A percentile compares a stretch with the other conserved stretches of the same genome.
These are phyloP conservation scores for Aspergillus caelatus DNA, from an alignment of 2,329 filamentous ascomycete species.

Conservation along the genomic window DNA sequence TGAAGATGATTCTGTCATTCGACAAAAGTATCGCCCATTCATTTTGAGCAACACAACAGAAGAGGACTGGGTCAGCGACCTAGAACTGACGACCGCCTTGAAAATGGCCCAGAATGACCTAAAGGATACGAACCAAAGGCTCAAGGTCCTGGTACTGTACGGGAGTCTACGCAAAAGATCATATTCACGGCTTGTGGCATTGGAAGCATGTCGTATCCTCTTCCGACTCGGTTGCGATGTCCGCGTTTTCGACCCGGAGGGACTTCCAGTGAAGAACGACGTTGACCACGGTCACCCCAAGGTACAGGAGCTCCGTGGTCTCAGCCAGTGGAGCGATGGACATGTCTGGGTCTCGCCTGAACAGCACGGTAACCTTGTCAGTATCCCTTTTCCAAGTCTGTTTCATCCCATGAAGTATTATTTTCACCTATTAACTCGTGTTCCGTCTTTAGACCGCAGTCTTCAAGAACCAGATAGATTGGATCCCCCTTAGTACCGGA, in stretches of 20 bases:
- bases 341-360: slow-evolving; percentile 69
- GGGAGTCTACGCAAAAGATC: slow-evolving; percentile 62
- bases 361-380: slow-evolving; percentile 66
- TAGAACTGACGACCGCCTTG: slow-evolving; percentile 59
- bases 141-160: slow-evolving; percentile 64
- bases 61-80: slow-evolving; percentile 58
- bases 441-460: slow-evolving; percentile 53
- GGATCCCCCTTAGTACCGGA: slow-evolving; percentile 66
- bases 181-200: slow-evolving; percentile 63
- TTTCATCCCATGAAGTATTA: too few species aligned
- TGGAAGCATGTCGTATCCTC: slow-evolving; percentile 62
- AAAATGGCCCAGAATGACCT: slow-evolving; percentile 56
- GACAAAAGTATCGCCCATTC: slow-evolving; percentile 61
- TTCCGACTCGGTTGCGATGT: slow-evolving; percentile 68
- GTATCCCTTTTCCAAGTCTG: slow-evolving; percentile 12
- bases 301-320: slow-evolving; percentile 63
- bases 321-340: slow-evolving; percentile 67
- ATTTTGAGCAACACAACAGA: slow-evolving; percentile 45
- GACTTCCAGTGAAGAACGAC: slow-evolving; percentile 66
- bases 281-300: slow-evolving; percentile 60
- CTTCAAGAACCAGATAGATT: slow-evolving; percentile 73
- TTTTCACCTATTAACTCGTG: too few species aligned
- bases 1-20: slow-evolving; percentile 52
- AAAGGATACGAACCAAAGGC: slow-evolving; percentile 37
- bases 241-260: slow-evolving; percentile 61